Conservation (phyloP, 441 rosid species). For the Syzygium malaccense region DNA sequence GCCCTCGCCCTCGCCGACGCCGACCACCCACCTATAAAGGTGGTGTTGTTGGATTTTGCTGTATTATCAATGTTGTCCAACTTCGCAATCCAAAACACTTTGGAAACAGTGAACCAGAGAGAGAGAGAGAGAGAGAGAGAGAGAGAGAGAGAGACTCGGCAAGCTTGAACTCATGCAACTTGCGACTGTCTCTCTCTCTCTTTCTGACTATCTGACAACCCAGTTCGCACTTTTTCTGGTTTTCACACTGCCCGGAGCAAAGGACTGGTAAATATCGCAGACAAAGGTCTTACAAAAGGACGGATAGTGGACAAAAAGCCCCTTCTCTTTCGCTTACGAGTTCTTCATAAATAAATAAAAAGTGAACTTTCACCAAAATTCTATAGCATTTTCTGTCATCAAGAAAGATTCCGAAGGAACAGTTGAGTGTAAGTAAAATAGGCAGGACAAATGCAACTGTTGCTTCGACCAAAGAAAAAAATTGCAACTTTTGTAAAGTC, state of each 20-base stretch:
- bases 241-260: neutral
- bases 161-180: neutral
- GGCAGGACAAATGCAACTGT: neutral
- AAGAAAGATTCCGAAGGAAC: neutral
- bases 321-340: neutral
- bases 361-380: neutral
- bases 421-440: no score
- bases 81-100: neutral
- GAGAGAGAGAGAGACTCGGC: neutral
- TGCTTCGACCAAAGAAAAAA: neutral
- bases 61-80: neutral
- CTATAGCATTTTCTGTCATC: neutral
- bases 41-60: neutral
- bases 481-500: neutral
- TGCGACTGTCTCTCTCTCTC: neutral
- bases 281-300: neutral
- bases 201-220: neutral
- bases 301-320: neutral
- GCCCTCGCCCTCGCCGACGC: neutral
- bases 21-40: neutral
- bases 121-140: neutral
- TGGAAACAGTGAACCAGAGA: neutral
- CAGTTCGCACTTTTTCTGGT: neutral
- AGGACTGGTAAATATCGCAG: neutral
- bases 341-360: neutral